Evolutionary conservation across 352 stramenopile genomes (phyloP).

Genomic region (Lagenidium giganteum): DNA sequence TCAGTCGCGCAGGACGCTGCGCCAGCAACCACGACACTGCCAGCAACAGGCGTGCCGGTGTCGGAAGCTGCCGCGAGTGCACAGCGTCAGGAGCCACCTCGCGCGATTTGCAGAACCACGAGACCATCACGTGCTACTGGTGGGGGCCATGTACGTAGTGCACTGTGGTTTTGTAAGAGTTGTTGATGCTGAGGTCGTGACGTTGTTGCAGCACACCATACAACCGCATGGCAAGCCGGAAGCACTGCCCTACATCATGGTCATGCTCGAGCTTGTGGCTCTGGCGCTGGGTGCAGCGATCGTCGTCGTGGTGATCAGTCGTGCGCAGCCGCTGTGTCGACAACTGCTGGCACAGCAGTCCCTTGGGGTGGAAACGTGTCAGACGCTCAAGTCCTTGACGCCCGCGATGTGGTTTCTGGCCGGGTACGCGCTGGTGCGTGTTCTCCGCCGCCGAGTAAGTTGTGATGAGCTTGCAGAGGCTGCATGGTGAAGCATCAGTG

Average conservation of each 20-base stretch:
- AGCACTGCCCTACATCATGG: constrained; percentile 8
- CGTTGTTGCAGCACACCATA: background rate
- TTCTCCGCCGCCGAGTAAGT: constrained; percentile 37
- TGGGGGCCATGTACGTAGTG: background rate
- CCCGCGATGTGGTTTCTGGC: constrained; percentile 52
- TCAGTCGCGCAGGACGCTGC: too few species aligned
- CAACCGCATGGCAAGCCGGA: constrained; percentile 9
- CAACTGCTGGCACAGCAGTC: constrained; percentile 17
- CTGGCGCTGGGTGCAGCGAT: constrained; percentile 10
- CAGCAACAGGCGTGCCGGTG: background rate
- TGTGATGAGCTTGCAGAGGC: background rate
- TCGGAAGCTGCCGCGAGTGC: background rate
- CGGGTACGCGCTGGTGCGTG: constrained; percentile 39
- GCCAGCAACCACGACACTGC: background rate
- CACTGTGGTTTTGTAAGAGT: background rate
- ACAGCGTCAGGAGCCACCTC: background rate
- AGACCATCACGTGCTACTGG: background rate
- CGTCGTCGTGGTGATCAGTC: constrained; percentile 5
- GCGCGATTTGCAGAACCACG: background rate
- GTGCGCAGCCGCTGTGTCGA: constrained; percentile 20
- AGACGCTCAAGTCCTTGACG: constrained; percentile 26
- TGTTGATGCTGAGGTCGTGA: background rate
- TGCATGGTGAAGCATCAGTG: too few species aligned
- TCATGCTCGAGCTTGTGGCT: constrained; percentile 15
- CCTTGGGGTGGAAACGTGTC: constrained; percentile 21